These are phyloP conservation scores for Trypanosoma vivax DNA, from an alignment of 208 protist species.

Conservation along the genomic window DNA sequence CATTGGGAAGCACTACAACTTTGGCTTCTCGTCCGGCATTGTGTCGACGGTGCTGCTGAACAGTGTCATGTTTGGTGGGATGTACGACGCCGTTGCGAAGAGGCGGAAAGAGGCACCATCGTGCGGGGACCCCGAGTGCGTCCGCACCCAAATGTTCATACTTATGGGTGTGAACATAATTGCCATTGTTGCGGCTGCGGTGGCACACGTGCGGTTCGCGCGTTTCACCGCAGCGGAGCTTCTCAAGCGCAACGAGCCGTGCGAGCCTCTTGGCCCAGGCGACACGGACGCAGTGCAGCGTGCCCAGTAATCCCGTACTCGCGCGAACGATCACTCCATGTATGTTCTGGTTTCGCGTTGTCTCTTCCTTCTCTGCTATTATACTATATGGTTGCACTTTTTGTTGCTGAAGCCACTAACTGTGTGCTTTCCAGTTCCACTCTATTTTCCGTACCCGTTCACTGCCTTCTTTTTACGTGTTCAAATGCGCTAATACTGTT, in stretches of 20 bases:
- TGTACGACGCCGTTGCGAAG: constrained; percentile 12
- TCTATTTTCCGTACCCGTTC: no score
- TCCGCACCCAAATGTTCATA: constrained; percentile 4
- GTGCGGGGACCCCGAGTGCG: constrained; percentile 2
- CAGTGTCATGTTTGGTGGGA: constrained; percentile 20
- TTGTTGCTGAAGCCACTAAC: no score
- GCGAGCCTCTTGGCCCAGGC: neutral
- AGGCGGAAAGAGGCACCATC: constrained; percentile 7
- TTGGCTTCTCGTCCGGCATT: constrained; percentile 16
- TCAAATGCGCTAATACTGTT: no score
- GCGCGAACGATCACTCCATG: no score
- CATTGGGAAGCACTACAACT: constrained; percentile 26
- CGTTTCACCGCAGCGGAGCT: neutral
- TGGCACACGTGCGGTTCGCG: neutral
- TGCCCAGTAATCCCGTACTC: no score
- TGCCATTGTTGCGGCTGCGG: neutral
- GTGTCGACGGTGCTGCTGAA: constrained; percentile 20
- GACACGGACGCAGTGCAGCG: no score
- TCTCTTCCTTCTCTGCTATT: no score
- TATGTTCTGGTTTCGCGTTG: no score
- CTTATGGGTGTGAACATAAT: neutral
- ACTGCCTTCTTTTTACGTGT: no score
- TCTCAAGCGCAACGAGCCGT: neutral
- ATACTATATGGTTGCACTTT: no score
- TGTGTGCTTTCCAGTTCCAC: no score